Evolutionary conservation across 805 yeast species (phyloP).

Genomic region (Pichia kluyveri): DNA sequence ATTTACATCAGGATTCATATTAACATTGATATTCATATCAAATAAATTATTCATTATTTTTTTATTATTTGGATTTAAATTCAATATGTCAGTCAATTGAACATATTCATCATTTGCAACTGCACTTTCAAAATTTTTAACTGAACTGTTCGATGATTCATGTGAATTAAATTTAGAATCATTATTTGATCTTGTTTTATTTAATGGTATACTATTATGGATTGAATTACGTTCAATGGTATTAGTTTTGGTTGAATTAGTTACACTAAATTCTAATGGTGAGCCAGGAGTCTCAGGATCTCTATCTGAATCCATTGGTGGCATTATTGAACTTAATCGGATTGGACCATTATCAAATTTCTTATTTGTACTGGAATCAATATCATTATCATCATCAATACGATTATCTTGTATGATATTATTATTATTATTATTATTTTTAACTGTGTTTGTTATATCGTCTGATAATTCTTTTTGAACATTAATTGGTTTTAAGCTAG

Average conservation of each 20-base stretch:
- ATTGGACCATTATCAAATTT: background rate
- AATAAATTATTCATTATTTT: conserved; percentile 8
- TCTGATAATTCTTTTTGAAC: no score
- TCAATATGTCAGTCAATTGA: conserved; percentile 28
- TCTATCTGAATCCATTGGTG: background rate
- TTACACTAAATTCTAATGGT: conserved; percentile 11
- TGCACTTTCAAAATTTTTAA: conserved; percentile 22
- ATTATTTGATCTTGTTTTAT: no score
- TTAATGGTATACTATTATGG: no score
- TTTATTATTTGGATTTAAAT: conserved; percentile 26
- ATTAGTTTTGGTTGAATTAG: conserved; percentile 3
- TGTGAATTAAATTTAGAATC: background rate
- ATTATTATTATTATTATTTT: no score
- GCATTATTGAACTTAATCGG: no score
- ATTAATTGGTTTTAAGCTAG: no score
- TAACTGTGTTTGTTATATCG: no score
- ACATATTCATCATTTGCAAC: conserved; percentile 31
- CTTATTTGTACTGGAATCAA: no score
- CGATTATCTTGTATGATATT: no score
- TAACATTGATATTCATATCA: background rate
- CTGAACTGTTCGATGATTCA: conserved; percentile 12
- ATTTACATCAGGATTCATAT: background rate
- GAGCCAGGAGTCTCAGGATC: conserved; percentile 7
- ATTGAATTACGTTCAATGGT: background rate
- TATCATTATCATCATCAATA: no score